These are phyloP conservation scores for Candida silvicultrix DNA, from an alignment of 805 yeast species.

Conservation along the genomic window DNA sequence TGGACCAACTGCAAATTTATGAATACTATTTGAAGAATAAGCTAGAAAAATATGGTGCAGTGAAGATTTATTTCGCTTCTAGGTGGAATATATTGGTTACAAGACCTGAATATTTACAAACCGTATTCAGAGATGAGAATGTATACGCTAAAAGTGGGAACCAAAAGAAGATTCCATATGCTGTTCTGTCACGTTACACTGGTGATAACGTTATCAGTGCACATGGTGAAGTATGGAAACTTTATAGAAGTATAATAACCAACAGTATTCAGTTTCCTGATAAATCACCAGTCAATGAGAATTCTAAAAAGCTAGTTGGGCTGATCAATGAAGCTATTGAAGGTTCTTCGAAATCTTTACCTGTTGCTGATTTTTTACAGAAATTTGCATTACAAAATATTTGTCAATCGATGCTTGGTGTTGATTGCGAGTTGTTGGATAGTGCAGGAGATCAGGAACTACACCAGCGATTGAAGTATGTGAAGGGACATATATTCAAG, in stretches of 20 bases:
- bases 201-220: slow-evolving; percentile 59
- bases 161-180: slow-evolving; percentile 49
- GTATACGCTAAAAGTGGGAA: slow-evolving; percentile 55
- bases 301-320: slow-evolving; percentile 29
- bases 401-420: slow-evolving; percentile 43
- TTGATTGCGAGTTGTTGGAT: slow-evolving; percentile 36
- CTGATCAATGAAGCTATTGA: slow-evolving; percentile 18
- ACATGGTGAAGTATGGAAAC: slow-evolving; percentile 45
- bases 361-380: slow-evolving; percentile 38
- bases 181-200: slow-evolving; percentile 47
- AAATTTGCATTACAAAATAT: slow-evolving; percentile 41
- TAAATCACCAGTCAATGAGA: slow-evolving; percentile 29
- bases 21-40: slow-evolving; percentile 35
- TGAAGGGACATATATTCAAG: slow-evolving; percentile 47
- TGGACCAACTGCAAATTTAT: slow-evolving; percentile 46
- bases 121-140: slow-evolving; percentile 42
- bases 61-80: slow-evolving; percentile 52
- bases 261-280: slow-evolving; percentile 46
- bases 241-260: slow-evolving; percentile 38
- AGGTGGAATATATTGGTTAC: slow-evolving; percentile 54
- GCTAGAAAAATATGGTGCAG: slow-evolving; percentile 49
- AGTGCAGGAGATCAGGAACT: slow-evolving; percentile 21
- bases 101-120: slow-evolving; percentile 38
- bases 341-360: slow-evolving; percentile 6
- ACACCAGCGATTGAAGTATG: slow-evolving; percentile 33